Conservation (phyloP, 2,329 filamentous ascomycete species). For the Neofusicoccum parvum region DNA sequence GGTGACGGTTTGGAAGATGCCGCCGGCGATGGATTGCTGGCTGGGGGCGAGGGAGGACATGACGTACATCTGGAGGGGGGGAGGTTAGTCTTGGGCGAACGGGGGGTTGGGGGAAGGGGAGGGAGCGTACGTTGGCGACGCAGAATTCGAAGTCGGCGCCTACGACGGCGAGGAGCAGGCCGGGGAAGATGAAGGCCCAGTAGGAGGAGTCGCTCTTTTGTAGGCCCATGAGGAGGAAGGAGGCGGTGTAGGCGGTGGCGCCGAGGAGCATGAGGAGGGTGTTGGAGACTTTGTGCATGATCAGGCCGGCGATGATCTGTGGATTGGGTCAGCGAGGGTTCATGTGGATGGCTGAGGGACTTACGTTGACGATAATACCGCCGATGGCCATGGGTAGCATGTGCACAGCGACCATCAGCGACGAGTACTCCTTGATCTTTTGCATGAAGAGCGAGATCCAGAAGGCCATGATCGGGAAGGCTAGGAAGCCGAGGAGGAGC, state of each 20-base stretch:
- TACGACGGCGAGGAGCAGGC: conserved; percentile 61
- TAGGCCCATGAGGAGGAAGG: conserved; percentile 59
- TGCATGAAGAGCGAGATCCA: conserved; percentile 70
- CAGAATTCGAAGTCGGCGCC: conserved; percentile 73
- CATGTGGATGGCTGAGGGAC: neutral
- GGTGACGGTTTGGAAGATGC: conserved; percentile 68
- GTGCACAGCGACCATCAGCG: conserved; percentile 63
- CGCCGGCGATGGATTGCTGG: conserved; percentile 68
- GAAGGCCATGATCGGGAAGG: conserved; percentile 63
- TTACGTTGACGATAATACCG: conserved; percentile 62
- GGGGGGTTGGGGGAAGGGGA: too few species aligned
- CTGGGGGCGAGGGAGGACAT: conserved; percentile 63
- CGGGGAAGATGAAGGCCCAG: conserved; percentile 68
- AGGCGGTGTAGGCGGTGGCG: conserved; percentile 45
- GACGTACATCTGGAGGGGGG: conserved; percentile 58
- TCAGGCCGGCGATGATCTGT: conserved; percentile 57
- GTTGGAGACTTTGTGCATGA: conserved; percentile 67
- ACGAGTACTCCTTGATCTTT: conserved; percentile 52
- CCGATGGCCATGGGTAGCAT: conserved; percentile 67
- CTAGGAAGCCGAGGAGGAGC: conserved; percentile 63
- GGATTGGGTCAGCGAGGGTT: neutral
- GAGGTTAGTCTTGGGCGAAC: too few species aligned
- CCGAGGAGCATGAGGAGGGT: conserved; percentile 62
- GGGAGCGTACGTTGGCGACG: conserved; percentile 55
- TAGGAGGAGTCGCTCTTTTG: conserved; percentile 59